Evolutionary conservation across 2,329 filamentous ascomycete genomes (phyloP), one percentile per base, ranked within the genome.

Genomic region (Alternaria consortialis): DNA sequence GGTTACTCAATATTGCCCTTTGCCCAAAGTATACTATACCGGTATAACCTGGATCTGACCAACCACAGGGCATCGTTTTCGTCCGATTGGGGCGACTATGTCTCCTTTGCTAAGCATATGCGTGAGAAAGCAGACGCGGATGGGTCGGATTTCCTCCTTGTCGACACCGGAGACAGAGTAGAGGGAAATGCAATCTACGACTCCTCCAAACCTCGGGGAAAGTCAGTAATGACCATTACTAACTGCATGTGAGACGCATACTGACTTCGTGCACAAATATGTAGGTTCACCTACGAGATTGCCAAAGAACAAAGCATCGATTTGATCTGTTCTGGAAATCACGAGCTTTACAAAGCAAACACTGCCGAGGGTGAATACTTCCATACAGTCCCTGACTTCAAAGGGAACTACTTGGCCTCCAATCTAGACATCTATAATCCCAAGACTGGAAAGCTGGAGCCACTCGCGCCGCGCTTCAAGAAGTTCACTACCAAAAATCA

Each of bases 121-220:
- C 90, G 88, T 57, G 85, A 88, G 67, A 89, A 87, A 74, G 93
- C 93, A 56, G 91, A 97, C 73, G 86, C 88, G 1, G 85, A 90
- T 54, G 93, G 93, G 44, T 87, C 87, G 29, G 95, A 99, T 76
- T 83, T 99, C 15, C 82, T 99, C n/a, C 83, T 99, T n/a, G 84
- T 99, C 65, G 95, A 99, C 77, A 97, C 94, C 0, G 95, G 95
- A 62, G 95, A 98, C 74, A 87, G 94, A 7, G 87, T 97, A 70
- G 95, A 98, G 79, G 93, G 94, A 36, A 98, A 97, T 75, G 95
- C 94, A 1, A 86, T 99, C 4, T 98, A 97, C 79, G 95, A 98
- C 76, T 91, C 90, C 5, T 97, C 93, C 0, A 84, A 86, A 29
- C 95, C 95, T 8, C 96, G 96, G 75, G 95, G 95, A 23, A 85